Base-by-base conservation (phyloP, 306 rosid species). In the Hippophae rhamnoides region DNA sequence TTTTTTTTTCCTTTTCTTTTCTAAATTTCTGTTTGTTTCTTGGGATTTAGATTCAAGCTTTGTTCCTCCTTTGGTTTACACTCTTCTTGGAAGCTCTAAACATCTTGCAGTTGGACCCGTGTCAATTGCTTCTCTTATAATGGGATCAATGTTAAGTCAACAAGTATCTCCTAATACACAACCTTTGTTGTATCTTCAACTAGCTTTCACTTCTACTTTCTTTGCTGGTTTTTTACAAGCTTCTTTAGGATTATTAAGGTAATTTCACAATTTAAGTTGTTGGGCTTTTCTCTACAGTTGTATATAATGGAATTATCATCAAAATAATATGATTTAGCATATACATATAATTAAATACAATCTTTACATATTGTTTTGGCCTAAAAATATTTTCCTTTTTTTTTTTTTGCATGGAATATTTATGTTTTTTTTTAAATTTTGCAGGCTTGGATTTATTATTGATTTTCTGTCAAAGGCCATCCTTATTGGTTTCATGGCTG, bases 101-200 rank as follows among this genome's bases (percentile, higher is more conserved):
- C 95, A 92, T 77, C 78, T 92, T 2, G 98, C 96, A 7, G 98
- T 92, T 12, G 98, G 98, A 40, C 98, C 96, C n/a, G 98, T 87
- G 43, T 92, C 98, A 2, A 87, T 92, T 64, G 98, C 98, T 41
- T 92, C 98, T 31, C 93, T 92, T 38, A 87, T 92, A 9, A 10
- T 92, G 58, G 96, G 98, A 31, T 83, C 95, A 7, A 92, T 92
- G 98, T 70, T 92, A 1, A 78, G 77, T 49, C 83, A 85, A 61
- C 86, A 86, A 72, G 93, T 88, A 5, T 88, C 98, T 63, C 98
- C 98, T 13, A 26, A 77, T 8, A 52, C 45, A 6, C 89, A 88
- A 13, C 88, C 96, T 5, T 40, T 63, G 62, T 69, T 87, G 73
- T 92, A 83, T 62, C 95, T 92, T 52, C 83, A 92, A 58, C 82